These are phyloP conservation scores for Ceratobasidium sp. DNA, from an alignment of 1,284 basidiomycete species.

Conservation along the genomic window DNA sequence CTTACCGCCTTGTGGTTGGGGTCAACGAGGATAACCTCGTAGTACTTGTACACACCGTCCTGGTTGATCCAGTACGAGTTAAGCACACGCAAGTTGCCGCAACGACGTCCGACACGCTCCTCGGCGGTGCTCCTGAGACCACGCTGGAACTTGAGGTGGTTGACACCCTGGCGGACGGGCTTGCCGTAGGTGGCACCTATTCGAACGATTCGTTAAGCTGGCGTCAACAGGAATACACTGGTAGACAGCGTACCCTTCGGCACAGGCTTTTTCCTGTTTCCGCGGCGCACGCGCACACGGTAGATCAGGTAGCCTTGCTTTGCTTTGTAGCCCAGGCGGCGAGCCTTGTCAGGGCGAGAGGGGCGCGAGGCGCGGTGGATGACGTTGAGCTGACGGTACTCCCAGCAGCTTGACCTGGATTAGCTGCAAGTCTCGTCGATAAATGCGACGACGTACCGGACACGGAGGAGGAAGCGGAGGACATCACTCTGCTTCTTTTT, in stretches of 20 bases:
- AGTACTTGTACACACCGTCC: conserved; percentile 99
- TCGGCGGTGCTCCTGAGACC: conserved; percentile 93
- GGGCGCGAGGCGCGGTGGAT: conserved; percentile 98
- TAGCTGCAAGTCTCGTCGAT: conserved; percentile 1
- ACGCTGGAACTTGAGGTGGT: conserved; percentile 98
- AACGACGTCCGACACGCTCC: conserved; percentile 96
- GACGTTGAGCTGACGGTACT: conserved; percentile 97
- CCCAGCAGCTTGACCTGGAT: conserved; percentile 82
- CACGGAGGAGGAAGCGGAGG: conserved; percentile 97
- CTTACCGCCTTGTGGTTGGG: conserved; percentile 90
- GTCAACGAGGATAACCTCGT: conserved; percentile 98
- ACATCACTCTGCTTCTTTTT: conserved; percentile 98
- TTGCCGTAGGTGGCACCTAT: conserved; percentile 97
- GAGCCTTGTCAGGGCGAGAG: conserved; percentile 98
- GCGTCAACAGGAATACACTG: conserved; percentile 39
- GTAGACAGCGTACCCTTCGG: conserved; percentile 76
- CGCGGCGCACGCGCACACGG: conserved; percentile 95
- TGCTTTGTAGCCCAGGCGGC: conserved; percentile 98
- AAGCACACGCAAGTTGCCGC: conserved; percentile 93
- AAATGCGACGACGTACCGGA: conserved; percentile 66
- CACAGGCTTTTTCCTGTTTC: conserved; percentile 99
- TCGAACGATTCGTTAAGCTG: conserved; percentile 22
- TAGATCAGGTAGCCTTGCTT: conserved; percentile 99
- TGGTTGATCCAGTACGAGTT: conserved; percentile 99
- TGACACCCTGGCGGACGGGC: conserved; percentile 99